These are phyloP conservation scores for Sclerotiophoma versabilis DNA, from an alignment of 2,329 filamentous ascomycete species.

Conservation along the genomic window DNA sequence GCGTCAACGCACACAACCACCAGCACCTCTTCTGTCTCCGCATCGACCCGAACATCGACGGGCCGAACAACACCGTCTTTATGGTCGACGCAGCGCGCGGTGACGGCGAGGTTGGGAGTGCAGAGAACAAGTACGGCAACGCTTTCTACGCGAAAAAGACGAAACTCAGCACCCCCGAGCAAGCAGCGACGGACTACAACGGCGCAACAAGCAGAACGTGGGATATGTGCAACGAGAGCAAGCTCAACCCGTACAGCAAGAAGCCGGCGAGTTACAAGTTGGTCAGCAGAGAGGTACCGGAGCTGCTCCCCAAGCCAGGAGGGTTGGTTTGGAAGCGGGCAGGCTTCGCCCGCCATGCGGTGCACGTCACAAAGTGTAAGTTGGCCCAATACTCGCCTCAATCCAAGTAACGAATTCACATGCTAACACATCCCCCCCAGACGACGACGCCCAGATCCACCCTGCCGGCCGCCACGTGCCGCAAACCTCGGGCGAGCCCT, in stretches of 20 bases:
- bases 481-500: constrained; percentile 82
- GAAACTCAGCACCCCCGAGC: constrained; percentile 73
- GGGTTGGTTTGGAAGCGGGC: constrained; percentile 89
- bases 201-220: constrained; percentile 80
- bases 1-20: constrained; percentile 94
- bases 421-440: constrained; percentile 52
- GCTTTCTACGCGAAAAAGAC: constrained; percentile 88
- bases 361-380: constrained; percentile 89
- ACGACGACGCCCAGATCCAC: constrained; percentile 81
- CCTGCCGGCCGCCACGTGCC: constrained; percentile 87
- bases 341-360: constrained; percentile 83
- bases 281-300: constrained; percentile 82
- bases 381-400: constrained; percentile 2
- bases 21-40: constrained; percentile 94
- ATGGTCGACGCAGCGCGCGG: constrained; percentile 77
- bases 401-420: too few species aligned
- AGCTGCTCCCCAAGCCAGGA: constrained; percentile 78
- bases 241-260: constrained; percentile 83
- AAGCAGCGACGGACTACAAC: constrained; percentile 80
- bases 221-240: constrained; percentile 88
- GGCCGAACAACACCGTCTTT: constrained; percentile 83
- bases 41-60: constrained; percentile 86
- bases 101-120: constrained; percentile 76
- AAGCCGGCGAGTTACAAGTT: constrained; percentile 90
- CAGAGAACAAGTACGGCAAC: constrained; percentile 88